Evolutionary conservation across 2,329 filamentous ascomycete species (phyloP), one percentile per base, ranked within the genome.

Genomic region (Hypocrella siamensis): DNA sequence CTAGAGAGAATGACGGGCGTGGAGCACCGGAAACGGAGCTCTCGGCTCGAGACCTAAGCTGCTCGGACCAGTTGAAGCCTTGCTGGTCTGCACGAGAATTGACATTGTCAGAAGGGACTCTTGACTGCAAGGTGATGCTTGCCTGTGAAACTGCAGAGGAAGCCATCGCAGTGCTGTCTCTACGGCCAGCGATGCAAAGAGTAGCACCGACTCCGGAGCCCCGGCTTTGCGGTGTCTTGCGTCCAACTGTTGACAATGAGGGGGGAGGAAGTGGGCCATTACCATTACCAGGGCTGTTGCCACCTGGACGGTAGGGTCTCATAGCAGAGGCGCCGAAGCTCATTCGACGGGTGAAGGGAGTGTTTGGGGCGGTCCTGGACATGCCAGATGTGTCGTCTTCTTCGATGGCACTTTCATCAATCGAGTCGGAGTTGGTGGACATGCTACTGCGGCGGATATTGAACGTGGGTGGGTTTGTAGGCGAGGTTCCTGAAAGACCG

Each of bases 11-110:
- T 28, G 66, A 67, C 28, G 72, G 60, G 35, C 71, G n/a, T n/a
- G n/a, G 65, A 25, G 31, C 53, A 43, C 64, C 66, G 27, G 67
- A 57, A 36, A 77, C 67, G 46, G 74, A 78, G 57, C 84, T 86
- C 62, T 93, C 84, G 46, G 86, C 86, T 52, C 86, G 80, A 48
- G 77, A 79, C 57, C 85, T 83, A 66, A 94, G 75, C 63, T 93
- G 86, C 64, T 94, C 88, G 52, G 84, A 83, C 80, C 88, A 93
- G 61, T 93, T 93, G 70, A 92, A 93, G 56, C 82, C 83, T 68
- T 54, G 51, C 49, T 90, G 84, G 67, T 83, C 80, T 86, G 72
- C 60, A 58, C 67, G 70, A 54, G 58, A 57, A 61, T 53, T 48
- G 41, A 58, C 60, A 58, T 60, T 61, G 75, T 80, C 70, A 80